Evolutionary conservation across 2,329 filamentous ascomycete species (phyloP).

Genomic region (Fusarium sp.): DNA sequence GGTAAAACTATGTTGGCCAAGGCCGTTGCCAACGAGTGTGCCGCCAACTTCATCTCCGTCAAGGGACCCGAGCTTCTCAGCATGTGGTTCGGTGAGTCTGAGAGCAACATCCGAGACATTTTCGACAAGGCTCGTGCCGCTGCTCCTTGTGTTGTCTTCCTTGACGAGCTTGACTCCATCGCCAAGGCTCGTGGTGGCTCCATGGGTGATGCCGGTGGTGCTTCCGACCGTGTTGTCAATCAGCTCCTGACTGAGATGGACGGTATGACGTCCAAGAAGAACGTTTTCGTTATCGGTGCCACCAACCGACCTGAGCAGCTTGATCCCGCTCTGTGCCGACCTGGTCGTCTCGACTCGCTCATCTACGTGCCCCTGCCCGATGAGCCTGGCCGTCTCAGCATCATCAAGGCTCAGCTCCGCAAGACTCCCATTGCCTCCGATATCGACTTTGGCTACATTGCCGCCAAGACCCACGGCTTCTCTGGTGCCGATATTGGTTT

Average conservation of each 20-base stretch:
- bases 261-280: slow-evolving; percentile 99
- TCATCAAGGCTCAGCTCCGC: slow-evolving; percentile 94
- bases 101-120: slow-evolving; percentile 99
- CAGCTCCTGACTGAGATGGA: slow-evolving; percentile 99
- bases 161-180: slow-evolving; percentile 98
- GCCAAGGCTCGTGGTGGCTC: slow-evolving; percentile 99
- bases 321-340: slow-evolving; percentile 96
- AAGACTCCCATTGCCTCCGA: slow-evolving; percentile 94
- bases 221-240: slow-evolving; percentile 99
- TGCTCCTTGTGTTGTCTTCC: slow-evolving; percentile 97
- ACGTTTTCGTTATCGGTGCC: slow-evolving; percentile 98
- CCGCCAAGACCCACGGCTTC: slow-evolving; percentile 97
- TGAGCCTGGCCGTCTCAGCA: slow-evolving; percentile 86
- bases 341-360: slow-evolving; percentile 96
- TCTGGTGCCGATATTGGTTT: slow-evolving; percentile 99
- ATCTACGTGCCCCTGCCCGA: slow-evolving; percentile 98
- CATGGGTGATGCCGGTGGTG: slow-evolving; percentile 94
- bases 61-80: slow-evolving; percentile 98
- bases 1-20: slow-evolving; percentile 99
- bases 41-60: slow-evolving; percentile 99
- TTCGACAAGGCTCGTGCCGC: slow-evolving; percentile 99
- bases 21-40: slow-evolving; percentile 98
- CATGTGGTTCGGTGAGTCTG: slow-evolving; percentile 99
- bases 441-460: slow-evolving; percentile 90
- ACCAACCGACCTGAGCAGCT: slow-evolving; percentile 99